Base-by-base conservation (phyloP, 106 monocot species). In the Acanthochlamys bracteata region DNA sequence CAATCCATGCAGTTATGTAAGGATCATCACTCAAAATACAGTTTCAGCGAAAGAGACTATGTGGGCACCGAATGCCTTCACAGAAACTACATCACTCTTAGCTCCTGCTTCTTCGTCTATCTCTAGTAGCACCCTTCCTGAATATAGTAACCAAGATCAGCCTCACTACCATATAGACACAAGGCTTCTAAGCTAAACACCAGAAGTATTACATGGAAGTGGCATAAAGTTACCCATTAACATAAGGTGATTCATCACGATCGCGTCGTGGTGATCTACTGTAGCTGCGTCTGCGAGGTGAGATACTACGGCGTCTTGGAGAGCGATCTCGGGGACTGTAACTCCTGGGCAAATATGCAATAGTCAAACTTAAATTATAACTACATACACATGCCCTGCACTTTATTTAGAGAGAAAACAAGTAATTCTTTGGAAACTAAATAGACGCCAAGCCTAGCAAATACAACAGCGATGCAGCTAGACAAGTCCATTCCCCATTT, bases 261-360 rank as follows among this genome's bases (percentile, higher is more conserved):
- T 53, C 74, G 55, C 76, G 73, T 19, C 68, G 40, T 62, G 93
- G 93, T 55, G 89, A 93, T 53, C 64, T 88, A 75, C 88, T 93
- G 60, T 83, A 73, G 65, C 89, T 93, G 46, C 83, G 83, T 3
- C 78, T 70, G 24, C 79, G 86, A 24, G 77, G 82, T 4, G 86
- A 85, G 13, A 63, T 57, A 72, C 83, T 88, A 11, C 69, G 81
- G 13, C 82, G 76, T 40, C 84, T 74, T 55, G 85, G 92, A 59
- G 92, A 88, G 21, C 82, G 82, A 12, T 76, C 73, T 57, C 78
- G 84, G 61, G 93, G 93, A 62, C 89, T 89, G 49, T 74, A 69
- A 52, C 83, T 93, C 75, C 88, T 82, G 73, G 24, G 20, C 39
- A 17, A 40, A 55, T 1, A 70, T 33, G 23, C 11, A 69, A 63